phyloP scores from a whole-genome alignment of 768 basidiomycete genomes.

The Mycena belliarum region DNA sequence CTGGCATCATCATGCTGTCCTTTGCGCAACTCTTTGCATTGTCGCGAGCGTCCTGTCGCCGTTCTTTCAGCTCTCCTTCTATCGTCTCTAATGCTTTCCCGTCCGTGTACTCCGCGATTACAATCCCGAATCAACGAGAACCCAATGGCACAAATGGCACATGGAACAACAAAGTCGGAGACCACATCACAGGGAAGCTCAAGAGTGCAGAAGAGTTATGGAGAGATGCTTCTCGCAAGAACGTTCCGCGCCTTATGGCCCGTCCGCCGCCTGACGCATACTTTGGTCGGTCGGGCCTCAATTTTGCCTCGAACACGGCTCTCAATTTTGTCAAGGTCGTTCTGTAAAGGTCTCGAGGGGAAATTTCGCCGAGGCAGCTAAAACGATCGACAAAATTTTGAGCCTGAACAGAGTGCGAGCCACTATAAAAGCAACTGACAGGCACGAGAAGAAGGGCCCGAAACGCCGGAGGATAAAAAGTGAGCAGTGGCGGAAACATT shows the following conservation, averaged over 20 bases:
- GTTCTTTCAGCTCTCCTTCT: conserved; percentile 3
- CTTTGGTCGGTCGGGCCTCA: conserved; percentile 42
- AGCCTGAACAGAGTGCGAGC: conserved; percentile 53
- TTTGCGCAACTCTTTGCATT: not conserved
- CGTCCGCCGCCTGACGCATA: conserved; percentile 51
- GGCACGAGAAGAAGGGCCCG: conserved; percentile 83
- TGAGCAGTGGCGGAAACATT: conserved; percentile 76
- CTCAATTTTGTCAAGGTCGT: conserved; percentile 49
- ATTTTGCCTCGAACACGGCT: conserved; percentile 3
- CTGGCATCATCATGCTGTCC: conserved; percentile 1
- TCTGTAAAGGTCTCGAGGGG: conserved; percentile 48
- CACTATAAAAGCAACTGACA: conserved; percentile 49
- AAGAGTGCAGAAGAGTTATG: conserved; percentile 42
- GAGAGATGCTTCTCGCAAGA: conserved; percentile 32
- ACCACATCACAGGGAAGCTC: not conserved
- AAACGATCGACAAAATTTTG: conserved; percentile 51
- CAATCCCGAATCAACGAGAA: not conserved
- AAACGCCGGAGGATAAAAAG: conserved; percentile 76
- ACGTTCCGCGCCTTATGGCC: conserved; percentile 23
- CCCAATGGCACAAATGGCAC: not conserved
- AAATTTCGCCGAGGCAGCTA: conserved; percentile 49
- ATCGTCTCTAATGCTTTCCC: not conserved
- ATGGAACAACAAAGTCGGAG: not conserved
- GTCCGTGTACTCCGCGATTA: not conserved
- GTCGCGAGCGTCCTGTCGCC: conserved; percentile 2